Conservation (phyloP, 495 filamentous ascomycete species). For the Hypomontagnella monticulosa region DNA sequence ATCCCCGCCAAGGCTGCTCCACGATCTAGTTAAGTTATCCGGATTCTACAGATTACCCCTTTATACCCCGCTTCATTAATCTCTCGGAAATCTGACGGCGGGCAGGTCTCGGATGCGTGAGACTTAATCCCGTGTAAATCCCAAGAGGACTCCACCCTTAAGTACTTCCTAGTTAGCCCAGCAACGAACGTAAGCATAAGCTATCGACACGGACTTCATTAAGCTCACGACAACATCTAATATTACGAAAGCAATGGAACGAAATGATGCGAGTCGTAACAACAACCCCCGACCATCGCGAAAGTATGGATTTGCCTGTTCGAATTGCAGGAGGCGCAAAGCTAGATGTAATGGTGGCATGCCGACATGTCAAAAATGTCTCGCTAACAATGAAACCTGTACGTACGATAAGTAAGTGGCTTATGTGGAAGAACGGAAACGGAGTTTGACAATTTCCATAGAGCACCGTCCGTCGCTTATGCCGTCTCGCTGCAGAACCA, state of each 20-base stretch:
- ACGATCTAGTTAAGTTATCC: no score
- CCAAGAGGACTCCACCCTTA: no score
- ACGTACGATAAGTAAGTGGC: constrained; percentile 15
- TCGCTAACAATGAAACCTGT: constrained; percentile 12
- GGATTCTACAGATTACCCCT: no score
- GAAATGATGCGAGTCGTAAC: constrained; percentile 2
- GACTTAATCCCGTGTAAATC: no score
- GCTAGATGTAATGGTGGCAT: constrained; percentile 8
- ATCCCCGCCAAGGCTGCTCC: no score
- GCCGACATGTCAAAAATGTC: constrained; percentile 16
- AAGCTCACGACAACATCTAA: background rate
- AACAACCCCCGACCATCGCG: constrained; percentile 9
- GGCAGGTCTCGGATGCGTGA: no score
- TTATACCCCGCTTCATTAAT: no score
- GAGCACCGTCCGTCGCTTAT: constrained; percentile 8
- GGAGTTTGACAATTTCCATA: background rate
- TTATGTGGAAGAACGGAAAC: background rate
- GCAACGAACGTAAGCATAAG: no score
- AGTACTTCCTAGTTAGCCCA: no score
- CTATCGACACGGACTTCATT: no score
- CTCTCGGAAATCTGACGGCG: no score
- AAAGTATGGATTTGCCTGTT: constrained; percentile 19
- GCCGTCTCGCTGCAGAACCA: constrained; percentile 11
- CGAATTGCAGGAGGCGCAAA: constrained; percentile 10
- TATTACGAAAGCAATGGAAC: background rate